phyloP scores from a whole-genome alignment of 1,284 basidiomycete species.

The Polyporus tsugae region DNA sequence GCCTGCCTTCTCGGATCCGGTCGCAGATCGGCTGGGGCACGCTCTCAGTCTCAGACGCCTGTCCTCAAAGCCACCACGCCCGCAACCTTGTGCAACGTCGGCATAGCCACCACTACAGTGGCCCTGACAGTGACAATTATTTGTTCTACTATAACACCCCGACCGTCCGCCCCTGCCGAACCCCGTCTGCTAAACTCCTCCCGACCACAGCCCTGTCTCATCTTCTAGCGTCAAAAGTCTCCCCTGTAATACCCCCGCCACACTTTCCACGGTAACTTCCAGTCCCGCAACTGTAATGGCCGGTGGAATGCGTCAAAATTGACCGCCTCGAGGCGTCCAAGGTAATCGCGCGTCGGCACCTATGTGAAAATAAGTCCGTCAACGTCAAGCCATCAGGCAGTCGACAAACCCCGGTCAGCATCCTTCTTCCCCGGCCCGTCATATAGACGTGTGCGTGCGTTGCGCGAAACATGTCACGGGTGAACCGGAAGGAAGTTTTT shows the following conservation, averaged over 20 bases:
- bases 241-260: slow-evolving; percentile 78
- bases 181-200: not conserved
- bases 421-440: slow-evolving; percentile 23
- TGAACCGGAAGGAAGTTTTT: slow-evolving; percentile 26
- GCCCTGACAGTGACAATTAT: not conserved
- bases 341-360: slow-evolving; percentile 80
- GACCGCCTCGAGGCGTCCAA: slow-evolving; percentile 76
- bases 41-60: slow-evolving; percentile 22
- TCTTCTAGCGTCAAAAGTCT: slow-evolving; percentile 53
- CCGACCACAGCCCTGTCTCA: slow-evolving; percentile 3
- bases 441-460: slow-evolving; percentile 17
- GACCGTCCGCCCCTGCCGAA: slow-evolving; percentile 16
- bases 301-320: slow-evolving; percentile 88
- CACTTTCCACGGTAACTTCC: slow-evolving; percentile 88
- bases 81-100: slow-evolving; percentile 10
- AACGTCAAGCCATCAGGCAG: slow-evolving; percentile 11
- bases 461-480: slow-evolving; percentile 8
- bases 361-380: slow-evolving; percentile 41
- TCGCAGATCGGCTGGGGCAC: slow-evolving; percentile 29
- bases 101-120: slow-evolving; percentile 20
- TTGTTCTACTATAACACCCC: slow-evolving; percentile 4
- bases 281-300: slow-evolving; percentile 77
- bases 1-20: slow-evolving; percentile 30
- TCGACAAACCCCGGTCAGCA: slow-evolving; percentile 24
- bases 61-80: not conserved